A percentile compares a stretch with the other conserved stretches of the same genome.
These are phyloP conservation scores for Pholiota microspora DNA, from an alignment of 768 basidiomycete species.

Conservation along the genomic window DNA sequence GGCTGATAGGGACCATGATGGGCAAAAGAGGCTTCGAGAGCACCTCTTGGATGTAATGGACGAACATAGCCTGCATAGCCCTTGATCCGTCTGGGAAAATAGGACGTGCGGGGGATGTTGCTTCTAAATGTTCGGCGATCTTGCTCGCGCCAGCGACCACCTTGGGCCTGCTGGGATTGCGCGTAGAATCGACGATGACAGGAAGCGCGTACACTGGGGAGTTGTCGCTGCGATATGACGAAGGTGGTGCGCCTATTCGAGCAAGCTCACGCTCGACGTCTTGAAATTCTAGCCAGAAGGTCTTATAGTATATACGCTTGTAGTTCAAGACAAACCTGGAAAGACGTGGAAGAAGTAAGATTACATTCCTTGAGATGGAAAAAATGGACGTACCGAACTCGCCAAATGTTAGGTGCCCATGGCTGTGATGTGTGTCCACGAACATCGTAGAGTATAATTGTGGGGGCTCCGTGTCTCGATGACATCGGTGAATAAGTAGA, in stretches of 20 bases:
- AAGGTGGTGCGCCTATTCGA: conserved; percentile 58
- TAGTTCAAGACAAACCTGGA: conserved; percentile 72
- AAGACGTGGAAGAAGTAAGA: neutral
- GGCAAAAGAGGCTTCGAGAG: conserved; percentile 65
- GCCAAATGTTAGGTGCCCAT: conserved; percentile 80
- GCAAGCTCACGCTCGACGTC: conserved; percentile 64
- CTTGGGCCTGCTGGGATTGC: conserved; percentile 41
- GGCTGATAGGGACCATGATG: conserved; percentile 68
- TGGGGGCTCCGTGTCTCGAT: conserved; percentile 32
- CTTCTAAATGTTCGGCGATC: conserved; percentile 75
- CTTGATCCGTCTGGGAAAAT: conserved; percentile 70
- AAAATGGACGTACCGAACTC: conserved; percentile 47
- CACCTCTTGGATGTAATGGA: conserved; percentile 65
- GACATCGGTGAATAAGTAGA: conserved; percentile 15
- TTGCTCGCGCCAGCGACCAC: conserved; percentile 57
- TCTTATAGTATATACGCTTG: conserved; percentile 68
- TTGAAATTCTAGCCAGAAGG: conserved; percentile 68
- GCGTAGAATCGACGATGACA: conserved; percentile 59
- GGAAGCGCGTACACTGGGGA: conserved; percentile 67
- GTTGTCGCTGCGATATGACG: conserved; percentile 51
- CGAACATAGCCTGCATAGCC: conserved; percentile 67
- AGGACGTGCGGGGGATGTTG: conserved; percentile 63
- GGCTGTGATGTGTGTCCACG: conserved; percentile 58
- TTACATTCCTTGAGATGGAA: conserved; percentile 2
- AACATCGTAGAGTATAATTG: conserved; percentile 67